These are phyloP conservation scores for Linnemannia zychae DNA, from an alignment of 192 early-diverging fungal species.

Conservation along the genomic window DNA sequence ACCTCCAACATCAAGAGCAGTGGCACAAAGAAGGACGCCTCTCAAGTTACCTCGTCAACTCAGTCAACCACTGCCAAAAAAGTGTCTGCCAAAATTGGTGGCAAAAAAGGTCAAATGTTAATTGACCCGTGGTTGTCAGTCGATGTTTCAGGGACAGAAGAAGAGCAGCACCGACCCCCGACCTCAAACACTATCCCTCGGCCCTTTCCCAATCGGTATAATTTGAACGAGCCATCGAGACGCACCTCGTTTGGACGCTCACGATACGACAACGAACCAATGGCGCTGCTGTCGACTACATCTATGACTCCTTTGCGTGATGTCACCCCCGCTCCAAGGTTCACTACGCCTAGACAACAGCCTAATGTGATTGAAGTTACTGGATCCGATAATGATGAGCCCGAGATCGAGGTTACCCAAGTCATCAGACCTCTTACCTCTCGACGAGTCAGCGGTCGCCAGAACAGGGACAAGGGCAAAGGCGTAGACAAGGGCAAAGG, in stretches of 20 bases:
- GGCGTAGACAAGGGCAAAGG: not conserved
- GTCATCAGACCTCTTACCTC: not conserved
- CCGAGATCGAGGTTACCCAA: slow-evolving; percentile 7
- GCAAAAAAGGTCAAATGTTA: slow-evolving; percentile 37
- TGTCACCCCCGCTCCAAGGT: slow-evolving; percentile 14
- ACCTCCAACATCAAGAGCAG: not conserved
- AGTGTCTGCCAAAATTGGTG: slow-evolving; percentile 27
- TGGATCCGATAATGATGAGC: slow-evolving; percentile 31
- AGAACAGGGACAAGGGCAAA: not conserved
- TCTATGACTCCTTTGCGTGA: slow-evolving; percentile 13
- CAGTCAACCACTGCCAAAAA: not conserved
- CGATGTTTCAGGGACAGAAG: not conserved
- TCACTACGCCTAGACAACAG: slow-evolving; percentile 15
- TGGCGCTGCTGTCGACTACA: slow-evolving; percentile 21
- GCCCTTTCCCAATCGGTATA: not conserved
- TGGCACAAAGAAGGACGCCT: not conserved
- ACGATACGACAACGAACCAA: slow-evolving; percentile 27
- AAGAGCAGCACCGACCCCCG: not conserved
- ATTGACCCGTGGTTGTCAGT: slow-evolving; percentile 43
- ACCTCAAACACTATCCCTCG: not conserved
- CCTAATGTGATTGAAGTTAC: slow-evolving; percentile 12
- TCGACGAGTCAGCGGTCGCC: not conserved
- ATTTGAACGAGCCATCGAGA: not conserved
- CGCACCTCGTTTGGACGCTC: not conserved
- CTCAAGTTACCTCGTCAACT: not conserved